Evolutionary conservation across 2,329 filamentous ascomycete species (phyloP), one percentile per base, ranked within the genome.

Genomic region (Penicillium sp.): DNA sequence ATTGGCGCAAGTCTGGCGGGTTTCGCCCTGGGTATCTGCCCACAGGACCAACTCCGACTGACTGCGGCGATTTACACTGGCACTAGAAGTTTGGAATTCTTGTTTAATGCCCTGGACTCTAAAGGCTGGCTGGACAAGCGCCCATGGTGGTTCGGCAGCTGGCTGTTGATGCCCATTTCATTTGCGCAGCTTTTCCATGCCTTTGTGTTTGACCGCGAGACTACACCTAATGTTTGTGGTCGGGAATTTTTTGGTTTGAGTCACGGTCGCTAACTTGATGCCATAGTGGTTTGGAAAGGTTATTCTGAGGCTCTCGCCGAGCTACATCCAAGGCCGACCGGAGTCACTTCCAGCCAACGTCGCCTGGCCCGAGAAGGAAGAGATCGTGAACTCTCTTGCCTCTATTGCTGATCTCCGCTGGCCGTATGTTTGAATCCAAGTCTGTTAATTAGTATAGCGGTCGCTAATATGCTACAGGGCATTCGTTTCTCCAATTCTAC

Each of bases 1-100:
- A 82, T 97, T n/a, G 94, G 93, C 11, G 92, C 93, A 6, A 91
- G 90, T 65, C 74, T 97, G 45, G 91, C 93, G 0, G 93, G 93
- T 3, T 82, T 96, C 47, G 88, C 90, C 47, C 79, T 97, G 17
- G 90, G 89, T 8, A 82, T 96, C 10, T 90, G 86, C 80, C 93
- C 69, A 64, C 84, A 80, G 36, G 81, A 85, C 60, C 86, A 89
- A 63, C 71, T 94, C 63, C 86, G 94, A 48, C 80, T 93, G 50
- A 90, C 89, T 0, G 82, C 94, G 44, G 87, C 91, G 14, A 90
- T 97, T 58, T 95, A 93, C 69, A 80, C 87, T 53, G 80, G 91
- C 58, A 93, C 91, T 63, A 84, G 90, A 48, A 89, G 90, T 1
- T 78, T 95, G 36, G 93, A 99, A 70, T 94, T 93, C 63, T 81